Percentiles rank a stretch among this genome's conserved stretches.
These are phyloP conservation scores for Fraxinus cuspidata DNA, from an alignment of 257 asterid genomes.

Conservation along the genomic window DNA sequence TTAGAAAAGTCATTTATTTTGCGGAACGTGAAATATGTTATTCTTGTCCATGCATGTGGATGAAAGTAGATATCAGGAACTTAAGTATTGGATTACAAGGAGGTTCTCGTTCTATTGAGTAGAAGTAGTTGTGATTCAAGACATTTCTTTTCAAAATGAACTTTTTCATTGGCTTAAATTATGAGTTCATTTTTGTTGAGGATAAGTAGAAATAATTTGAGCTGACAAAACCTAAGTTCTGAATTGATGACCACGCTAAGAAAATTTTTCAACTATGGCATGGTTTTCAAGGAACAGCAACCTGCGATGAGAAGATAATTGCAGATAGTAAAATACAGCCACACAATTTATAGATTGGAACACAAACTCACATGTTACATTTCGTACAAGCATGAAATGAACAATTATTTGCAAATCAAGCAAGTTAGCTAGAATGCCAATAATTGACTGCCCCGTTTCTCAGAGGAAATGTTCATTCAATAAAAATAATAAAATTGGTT, in stretches of 20 bases:
- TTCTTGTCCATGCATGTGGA: background rate
- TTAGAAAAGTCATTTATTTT: background rate
- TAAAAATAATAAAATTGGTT: no score
- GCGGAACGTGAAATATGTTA: background rate
- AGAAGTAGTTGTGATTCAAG: background rate
- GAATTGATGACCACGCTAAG: background rate
- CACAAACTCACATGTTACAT: background rate
- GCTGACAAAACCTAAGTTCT: background rate
- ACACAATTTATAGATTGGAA: background rate
- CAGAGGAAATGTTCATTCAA: background rate
- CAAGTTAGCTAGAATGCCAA: background rate
- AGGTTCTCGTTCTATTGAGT: background rate
- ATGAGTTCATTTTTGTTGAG: background rate
- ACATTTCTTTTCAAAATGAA: background rate
- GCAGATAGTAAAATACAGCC: background rate
- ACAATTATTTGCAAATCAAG: background rate
- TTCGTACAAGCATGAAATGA: no score
- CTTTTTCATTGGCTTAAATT: background rate
- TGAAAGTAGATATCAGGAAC: background rate
- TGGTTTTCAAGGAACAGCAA: background rate
- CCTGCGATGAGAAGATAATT: background rate
- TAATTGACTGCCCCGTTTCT: background rate
- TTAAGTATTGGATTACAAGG: background rate
- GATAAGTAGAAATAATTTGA: background rate
- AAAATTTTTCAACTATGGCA: background rate